phyloP scores from a whole-genome alignment of 1,139 yeast species.

The Diutina mesorugosa region DNA sequence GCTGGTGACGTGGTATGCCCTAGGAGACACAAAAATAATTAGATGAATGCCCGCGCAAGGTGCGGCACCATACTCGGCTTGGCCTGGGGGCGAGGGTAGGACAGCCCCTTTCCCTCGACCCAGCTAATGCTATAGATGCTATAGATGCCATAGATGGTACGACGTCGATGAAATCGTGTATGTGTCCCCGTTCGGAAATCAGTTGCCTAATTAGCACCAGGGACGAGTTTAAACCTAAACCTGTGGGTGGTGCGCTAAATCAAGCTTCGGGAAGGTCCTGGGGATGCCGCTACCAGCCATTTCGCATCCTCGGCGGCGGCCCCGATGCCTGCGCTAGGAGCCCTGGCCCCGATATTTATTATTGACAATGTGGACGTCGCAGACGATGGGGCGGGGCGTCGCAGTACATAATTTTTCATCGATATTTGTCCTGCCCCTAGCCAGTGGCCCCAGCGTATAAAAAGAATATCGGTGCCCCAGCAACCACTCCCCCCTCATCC shows the following conservation, averaged over 20 bases:
- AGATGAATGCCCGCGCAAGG: not conserved
- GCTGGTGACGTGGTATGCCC: not conserved
- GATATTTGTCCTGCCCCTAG: not conserved
- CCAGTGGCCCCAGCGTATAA: not conserved
- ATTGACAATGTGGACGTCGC: not conserved
- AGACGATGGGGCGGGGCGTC: not conserved
- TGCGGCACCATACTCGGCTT: not conserved
- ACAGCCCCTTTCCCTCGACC: not conserved
- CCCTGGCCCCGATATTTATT: not conserved
- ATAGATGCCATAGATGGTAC: not conserved
- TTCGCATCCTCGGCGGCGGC: not conserved
- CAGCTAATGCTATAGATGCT: not conserved
- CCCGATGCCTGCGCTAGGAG: not conserved
- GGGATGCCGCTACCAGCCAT: no score
- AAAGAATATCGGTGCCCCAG: not conserved
- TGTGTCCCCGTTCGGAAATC: not conserved
- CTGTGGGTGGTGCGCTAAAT: not conserved
- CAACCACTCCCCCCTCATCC: not conserved
- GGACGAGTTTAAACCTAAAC: not conserved
- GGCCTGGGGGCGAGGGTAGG: not conserved
- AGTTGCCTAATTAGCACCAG: not conserved
- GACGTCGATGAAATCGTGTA: not conserved
- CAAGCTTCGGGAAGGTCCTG: not conserved
- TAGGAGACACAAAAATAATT: not conserved
- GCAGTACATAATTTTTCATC: not conserved